A percentile compares a stretch with the other conserved stretches of the same genome.
These are phyloP conservation scores for Mycena leptocephala DNA, from an alignment of 768 basidiomycete species.

Conservation along the genomic window DNA sequence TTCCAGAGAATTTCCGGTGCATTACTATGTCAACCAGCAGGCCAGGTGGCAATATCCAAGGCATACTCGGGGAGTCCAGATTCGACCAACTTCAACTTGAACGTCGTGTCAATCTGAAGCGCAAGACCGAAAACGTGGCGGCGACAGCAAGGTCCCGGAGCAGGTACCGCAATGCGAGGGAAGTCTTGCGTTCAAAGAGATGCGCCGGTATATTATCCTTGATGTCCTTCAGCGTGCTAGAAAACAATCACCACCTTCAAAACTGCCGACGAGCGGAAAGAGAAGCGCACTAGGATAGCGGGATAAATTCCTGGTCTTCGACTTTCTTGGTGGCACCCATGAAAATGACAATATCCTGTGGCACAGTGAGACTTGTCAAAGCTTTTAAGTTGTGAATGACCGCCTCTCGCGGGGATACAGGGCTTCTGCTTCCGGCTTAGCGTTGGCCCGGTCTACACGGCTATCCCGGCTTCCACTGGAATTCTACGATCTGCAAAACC, in stretches of 20 bases:
- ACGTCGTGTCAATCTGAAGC: background rate
- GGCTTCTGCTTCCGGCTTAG: too few relatives aligned
- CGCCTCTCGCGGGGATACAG: too few relatives aligned
- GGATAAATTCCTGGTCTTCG: background rate
- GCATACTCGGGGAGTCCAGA: background rate
- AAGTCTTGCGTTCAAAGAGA: background rate
- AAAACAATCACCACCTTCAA: background rate
- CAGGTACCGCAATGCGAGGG: background rate
- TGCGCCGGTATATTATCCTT: background rate
- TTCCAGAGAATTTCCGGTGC: background rate
- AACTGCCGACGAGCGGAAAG: background rate
- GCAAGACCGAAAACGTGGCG: background rate
- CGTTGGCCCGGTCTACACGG: too few relatives aligned
- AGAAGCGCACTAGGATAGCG: background rate
- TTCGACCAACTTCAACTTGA: background rate
- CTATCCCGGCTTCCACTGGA: too few relatives aligned
- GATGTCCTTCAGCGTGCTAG: background rate
- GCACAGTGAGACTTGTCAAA: too few relatives aligned
- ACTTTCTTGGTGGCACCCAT: background rate
- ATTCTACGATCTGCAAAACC: too few relatives aligned
- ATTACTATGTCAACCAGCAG: background rate
- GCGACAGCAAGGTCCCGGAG: background rate
- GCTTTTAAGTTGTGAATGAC: background rate
- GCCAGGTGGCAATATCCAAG: background rate
- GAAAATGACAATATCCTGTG: too few relatives aligned